Conservation (phyloP, 768 basidiomycete genomes). For the Pisolithus tinctorius region DNA sequence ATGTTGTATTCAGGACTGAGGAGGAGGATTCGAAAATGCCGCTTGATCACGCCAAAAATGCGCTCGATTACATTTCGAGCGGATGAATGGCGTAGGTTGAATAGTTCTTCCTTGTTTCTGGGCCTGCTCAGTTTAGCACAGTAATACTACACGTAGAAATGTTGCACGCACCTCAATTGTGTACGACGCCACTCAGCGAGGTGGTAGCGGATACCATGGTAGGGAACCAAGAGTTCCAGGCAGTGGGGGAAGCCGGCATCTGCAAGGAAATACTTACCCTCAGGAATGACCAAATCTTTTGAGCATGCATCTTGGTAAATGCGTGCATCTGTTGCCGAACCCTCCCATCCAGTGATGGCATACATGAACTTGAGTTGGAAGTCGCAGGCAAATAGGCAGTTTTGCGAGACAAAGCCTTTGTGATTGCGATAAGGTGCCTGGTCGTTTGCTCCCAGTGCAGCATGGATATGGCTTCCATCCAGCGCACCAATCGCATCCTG, state of each 20-base stretch:
- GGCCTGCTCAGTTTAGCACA: background rate
- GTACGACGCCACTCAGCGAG: background rate
- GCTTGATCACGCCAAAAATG: constrained; percentile 34
- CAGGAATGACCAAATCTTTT: background rate
- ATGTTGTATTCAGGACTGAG: constrained; percentile 15
- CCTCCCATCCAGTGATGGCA: background rate
- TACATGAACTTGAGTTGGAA: background rate
- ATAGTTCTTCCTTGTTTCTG: constrained; percentile 28
- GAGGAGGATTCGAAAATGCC: constrained; percentile 10
- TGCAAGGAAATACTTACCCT: background rate
- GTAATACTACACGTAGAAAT: too few species aligned
- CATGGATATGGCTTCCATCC: background rate
- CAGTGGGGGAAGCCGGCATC: background rate
- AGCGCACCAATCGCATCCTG: background rate
- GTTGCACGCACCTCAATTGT: background rate
- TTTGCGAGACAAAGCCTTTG: background rate
- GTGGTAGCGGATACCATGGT: background rate
- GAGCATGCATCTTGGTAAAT: too few species aligned
- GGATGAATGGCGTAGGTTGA: constrained; percentile 35
- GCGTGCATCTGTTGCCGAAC: background rate
- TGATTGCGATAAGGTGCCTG: background rate
- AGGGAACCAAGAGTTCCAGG: background rate
- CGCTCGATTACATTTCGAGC: constrained; percentile 33
- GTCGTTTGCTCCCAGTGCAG: background rate
- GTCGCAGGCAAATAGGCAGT: background rate